A percentile compares a stretch with the other conserved stretches of the same genome.
Conservation (phyloP, 2,329 filamentous ascomycete genomes). For the Diaporthe australafricana region DNA sequence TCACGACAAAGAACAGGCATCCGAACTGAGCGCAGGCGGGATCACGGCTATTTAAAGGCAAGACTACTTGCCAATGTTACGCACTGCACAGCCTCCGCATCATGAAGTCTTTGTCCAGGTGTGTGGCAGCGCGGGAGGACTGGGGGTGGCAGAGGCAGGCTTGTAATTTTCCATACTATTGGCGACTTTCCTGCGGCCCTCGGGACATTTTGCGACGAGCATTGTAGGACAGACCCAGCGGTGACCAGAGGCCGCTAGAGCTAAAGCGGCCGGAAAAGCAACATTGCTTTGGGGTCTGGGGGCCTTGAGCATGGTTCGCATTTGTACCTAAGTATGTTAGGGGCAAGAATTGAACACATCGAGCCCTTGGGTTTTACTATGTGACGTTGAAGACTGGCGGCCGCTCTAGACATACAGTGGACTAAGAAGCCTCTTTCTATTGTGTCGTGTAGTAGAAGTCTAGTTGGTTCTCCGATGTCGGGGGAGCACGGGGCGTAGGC, state of each 20-base stretch:
- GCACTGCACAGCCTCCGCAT: neutral
- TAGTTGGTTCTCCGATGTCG: neutral
- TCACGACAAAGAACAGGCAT: neutral
- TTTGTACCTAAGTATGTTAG: neutral
- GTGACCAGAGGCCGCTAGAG: neutral
- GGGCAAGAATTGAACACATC: no score
- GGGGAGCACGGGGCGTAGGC: neutral
- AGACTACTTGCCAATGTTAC: neutral
- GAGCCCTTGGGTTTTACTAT: no score
- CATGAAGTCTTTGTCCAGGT: neutral
- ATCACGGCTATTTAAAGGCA: neutral
- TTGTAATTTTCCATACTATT: constrained; percentile 4
- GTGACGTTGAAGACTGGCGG: neutral
- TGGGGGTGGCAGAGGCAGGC: neutral
- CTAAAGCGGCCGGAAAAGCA: neutral
- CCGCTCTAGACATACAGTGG: no score
- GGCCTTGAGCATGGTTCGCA: neutral
- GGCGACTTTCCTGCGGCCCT: constrained; percentile 5
- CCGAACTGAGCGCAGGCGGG: neutral
- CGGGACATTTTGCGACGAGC: constrained; percentile 13
- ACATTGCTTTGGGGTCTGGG: neutral
- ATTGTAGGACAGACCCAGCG: neutral
- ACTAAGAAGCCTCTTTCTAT: neutral
- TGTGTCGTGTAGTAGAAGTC: neutral
- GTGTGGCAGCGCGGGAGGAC: neutral